Base-by-base conservation (phyloP, 305 asterid genomes). In the Solanum hybrid region DNA sequence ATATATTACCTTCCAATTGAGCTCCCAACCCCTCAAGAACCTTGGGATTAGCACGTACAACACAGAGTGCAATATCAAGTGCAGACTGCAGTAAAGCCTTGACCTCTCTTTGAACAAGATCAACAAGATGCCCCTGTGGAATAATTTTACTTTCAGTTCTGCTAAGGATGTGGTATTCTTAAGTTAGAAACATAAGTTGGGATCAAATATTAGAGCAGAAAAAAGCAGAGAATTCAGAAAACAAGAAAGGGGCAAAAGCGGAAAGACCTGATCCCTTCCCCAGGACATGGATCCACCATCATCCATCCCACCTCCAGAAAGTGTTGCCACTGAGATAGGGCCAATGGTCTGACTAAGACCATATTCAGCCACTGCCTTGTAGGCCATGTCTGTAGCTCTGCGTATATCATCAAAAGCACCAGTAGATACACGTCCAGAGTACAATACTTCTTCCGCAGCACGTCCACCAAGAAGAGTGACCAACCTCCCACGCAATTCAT, bases 391-490 rank as follows among this genome's bases (percentile, higher is more conserved):
- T 69, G 99, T 98, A 81, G 99, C 99, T 90, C 97, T 94, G 64
- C 99, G 94, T 90, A 98, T 98, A 90, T 98, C 99, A 78, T 98
- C 99, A 89, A 98, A 93, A 16, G 99, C 99, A 92, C 99, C 99
- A 51, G 99, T 97, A 29, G 99, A 96, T 91, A 98, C 99, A 91
- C 99, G 99, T 61, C 99, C 99, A 71, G 96, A 94, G 92, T 96
- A 98, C 81, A 96, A 92, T 86, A 98, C 93, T 93, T 98, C 99
- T 91, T 98, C 99, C 7, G 99, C 99, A 74, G 99, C 99, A 85
- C 99, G 99, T 28, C 99, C 99, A 3, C 99, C 99, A 35, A 98
- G 98, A 89, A 98, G 99, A 89, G 99, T 96, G 84, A 97, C 99
- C 87, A 98, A 96, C 89, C 98, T 98, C 88, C 99, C 99, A 11